A percentile compares a stretch with the other conserved stretches of the same genome.
Conservation (phyloP, 192 early-diverging fungal genomes). For the Entomortierella lignicola region DNA sequence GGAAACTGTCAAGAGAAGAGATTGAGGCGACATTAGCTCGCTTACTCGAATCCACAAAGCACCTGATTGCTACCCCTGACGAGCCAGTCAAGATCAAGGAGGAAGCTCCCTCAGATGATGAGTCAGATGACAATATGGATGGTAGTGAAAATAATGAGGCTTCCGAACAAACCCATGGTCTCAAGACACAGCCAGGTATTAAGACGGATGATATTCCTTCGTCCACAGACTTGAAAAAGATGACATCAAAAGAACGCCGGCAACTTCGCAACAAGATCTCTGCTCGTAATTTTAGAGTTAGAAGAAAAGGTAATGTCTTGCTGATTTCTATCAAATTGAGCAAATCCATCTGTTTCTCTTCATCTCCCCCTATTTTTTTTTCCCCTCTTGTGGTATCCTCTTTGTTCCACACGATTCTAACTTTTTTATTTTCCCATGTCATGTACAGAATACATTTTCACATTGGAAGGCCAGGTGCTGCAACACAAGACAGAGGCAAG, state of each 20-base stretch:
- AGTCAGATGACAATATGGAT: conserved; percentile 39
- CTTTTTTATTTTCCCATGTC: neutral
- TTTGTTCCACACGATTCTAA: neutral
- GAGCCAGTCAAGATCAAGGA: conserved; percentile 29
- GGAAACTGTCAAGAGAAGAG: conserved; percentile 41
- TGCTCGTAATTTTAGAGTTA: conserved; percentile 84
- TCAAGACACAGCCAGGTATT: conserved; percentile 55
- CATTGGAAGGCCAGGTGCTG: conserved; percentile 48
- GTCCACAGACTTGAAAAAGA: conserved; percentile 68
- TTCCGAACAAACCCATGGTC: conserved; percentile 38
- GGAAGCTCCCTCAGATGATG: conserved; percentile 40
- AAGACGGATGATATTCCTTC: conserved; percentile 54
- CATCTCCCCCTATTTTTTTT: neutral
- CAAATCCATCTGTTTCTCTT: too few relatives aligned
- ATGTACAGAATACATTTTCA: conserved; percentile 41
- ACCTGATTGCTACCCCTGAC: conserved; percentile 21
- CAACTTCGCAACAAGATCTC: conserved; percentile 91
- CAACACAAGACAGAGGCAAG: conserved; percentile 53
- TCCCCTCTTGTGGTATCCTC: neutral
- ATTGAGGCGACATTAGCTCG: conserved; percentile 44
- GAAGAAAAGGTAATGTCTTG: conserved; percentile 76
- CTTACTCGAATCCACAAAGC: conserved; percentile 47
- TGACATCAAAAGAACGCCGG: conserved; percentile 81
- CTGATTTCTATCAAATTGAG: too few relatives aligned
- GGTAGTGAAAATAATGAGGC: neutral